Conservation (phyloP, 192 early-diverging fungal species). For the Entrophospora sp. region DNA sequence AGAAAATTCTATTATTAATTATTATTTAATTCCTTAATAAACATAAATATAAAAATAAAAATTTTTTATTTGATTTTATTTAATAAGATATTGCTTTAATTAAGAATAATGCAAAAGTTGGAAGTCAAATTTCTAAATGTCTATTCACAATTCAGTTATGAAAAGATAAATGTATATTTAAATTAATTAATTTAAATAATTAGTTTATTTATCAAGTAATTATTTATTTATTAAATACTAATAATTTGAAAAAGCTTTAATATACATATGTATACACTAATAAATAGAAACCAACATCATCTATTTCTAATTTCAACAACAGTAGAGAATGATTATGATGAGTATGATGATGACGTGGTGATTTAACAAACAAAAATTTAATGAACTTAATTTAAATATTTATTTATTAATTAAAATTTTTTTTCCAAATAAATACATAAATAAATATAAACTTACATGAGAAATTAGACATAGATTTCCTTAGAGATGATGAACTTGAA, state of each 20-base stretch:
- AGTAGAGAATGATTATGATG: no score
- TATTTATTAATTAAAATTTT: no score
- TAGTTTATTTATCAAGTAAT: background rate
- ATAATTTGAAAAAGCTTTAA: background rate
- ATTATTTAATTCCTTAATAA: no score
- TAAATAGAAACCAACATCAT: background rate
- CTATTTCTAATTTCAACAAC: background rate
- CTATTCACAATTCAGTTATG: constrained; percentile 21
- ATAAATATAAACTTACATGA: no score
- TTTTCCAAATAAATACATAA: no score
- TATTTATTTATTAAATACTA: no score
- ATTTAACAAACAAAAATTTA: no score
- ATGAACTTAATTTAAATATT: no score
- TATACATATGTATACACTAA: background rate
- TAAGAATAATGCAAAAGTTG: constrained; percentile 84
- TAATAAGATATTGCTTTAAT: constrained; percentile 74
- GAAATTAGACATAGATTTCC: no score
- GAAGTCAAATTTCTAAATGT: constrained; percentile 64
- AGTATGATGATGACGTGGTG: no score
- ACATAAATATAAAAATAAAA: background rate
- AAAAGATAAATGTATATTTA: background rate
- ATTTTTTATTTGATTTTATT: background rate
- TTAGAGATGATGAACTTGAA: no score
- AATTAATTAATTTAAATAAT: background rate
- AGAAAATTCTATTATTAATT: no score